Base-by-base conservation (phyloP, 176 grass and related monocot genomes). In the Stipa capillata region DNA sequence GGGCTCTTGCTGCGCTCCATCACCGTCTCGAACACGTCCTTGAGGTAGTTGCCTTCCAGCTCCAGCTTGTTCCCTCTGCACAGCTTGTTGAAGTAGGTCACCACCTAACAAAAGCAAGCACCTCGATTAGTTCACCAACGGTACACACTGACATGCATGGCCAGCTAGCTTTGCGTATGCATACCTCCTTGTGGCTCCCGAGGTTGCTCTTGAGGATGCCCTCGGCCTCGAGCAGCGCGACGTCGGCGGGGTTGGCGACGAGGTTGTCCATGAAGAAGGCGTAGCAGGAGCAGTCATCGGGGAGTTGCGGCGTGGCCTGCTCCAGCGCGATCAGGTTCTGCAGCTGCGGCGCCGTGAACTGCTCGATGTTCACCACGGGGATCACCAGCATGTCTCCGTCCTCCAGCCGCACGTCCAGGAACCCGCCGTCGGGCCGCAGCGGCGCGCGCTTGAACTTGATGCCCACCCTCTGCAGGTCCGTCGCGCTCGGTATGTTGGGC, bases 311-410 rank as follows among this genome's bases (percentile, higher is more conserved):
- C 69, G 44, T 48, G 8, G 69, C 41, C 69, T 72, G 69, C 45
- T 72, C 69, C 3, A 72, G 69, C 44, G 69, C 69, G 43, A 72
- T 50, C 14, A 72, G 69, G 69, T 72, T 72, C 69, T 49, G 69
- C 28, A 72, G 69, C 69, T 49, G 69, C 45, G 69, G 69, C 69
- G 28, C 43, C 44, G 69, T 72, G 69, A 48, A 50, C 27, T 49
- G 44, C 69, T 72, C 69, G 44, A 72, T 50, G 43, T 32, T 48
- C 69, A 72, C 43, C 69, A 11, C 18, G 16, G 69, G 69, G 15
- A 72, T 72, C 44, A 48, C 43, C 28, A 72, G 69, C 69, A 44
- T 72, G 44, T 72, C 69, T 14, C 44, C 69, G 69, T 50, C 45
- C 43, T 48, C 69, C 69, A 72, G 69, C 69, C 44, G 25, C 43